These are phyloP conservation scores for Yamadazyma diospyri DNA, from an alignment of 1,139 yeast genomes.

Conservation along the genomic window DNA sequence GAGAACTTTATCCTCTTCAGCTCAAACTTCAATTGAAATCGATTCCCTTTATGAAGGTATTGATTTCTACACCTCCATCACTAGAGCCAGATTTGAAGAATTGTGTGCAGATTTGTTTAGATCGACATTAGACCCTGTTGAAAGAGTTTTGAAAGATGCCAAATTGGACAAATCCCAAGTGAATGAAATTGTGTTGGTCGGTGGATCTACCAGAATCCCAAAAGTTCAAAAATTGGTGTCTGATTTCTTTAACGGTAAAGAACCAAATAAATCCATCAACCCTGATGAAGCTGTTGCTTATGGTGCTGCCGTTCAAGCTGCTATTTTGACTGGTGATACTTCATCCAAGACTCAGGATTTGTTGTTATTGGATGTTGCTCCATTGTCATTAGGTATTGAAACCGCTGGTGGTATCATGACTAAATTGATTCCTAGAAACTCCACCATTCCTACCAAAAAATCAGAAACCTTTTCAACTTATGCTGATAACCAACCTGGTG, in stretches of 20 bases:
- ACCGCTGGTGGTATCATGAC: conserved; percentile 98
- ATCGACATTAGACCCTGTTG: conserved; percentile 41
- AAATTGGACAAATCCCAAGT: conserved; percentile 39
- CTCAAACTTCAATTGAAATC: conserved; percentile 40
- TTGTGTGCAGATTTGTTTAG: conserved; percentile 42
- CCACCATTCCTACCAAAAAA: conserved; percentile 93
- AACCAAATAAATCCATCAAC: conserved; percentile 42
- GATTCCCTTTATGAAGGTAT: conserved; percentile 39
- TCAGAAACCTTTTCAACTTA: conserved; percentile 94
- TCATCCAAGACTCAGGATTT: conserved; percentile 75
- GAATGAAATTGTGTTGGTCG: conserved; percentile 39
- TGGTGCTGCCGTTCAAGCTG: conserved; percentile 46
- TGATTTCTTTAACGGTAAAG: conserved; percentile 44
- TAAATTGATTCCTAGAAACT: conserved; percentile 89
- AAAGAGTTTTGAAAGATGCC: conserved; percentile 40
- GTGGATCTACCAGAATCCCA: conserved; percentile 46
- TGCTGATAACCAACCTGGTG: conserved; percentile 95
- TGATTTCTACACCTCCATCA: conserved; percentile 39
- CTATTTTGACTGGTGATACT: conserved; percentile 75
- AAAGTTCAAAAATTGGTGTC: conserved; percentile 42
- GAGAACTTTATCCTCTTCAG: conserved; percentile 38
- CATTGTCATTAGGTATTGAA: conserved; percentile 91
- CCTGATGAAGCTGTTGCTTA: conserved; percentile 45
- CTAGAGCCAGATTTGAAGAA: conserved; percentile 45
- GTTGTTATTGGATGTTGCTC: conserved; percentile 85